Percentiles rank a stretch among this genome's conserved stretches.
phyloP scores from a whole-genome alignment of 805 yeast species.

The Ogataea chonburiensis region DNA sequence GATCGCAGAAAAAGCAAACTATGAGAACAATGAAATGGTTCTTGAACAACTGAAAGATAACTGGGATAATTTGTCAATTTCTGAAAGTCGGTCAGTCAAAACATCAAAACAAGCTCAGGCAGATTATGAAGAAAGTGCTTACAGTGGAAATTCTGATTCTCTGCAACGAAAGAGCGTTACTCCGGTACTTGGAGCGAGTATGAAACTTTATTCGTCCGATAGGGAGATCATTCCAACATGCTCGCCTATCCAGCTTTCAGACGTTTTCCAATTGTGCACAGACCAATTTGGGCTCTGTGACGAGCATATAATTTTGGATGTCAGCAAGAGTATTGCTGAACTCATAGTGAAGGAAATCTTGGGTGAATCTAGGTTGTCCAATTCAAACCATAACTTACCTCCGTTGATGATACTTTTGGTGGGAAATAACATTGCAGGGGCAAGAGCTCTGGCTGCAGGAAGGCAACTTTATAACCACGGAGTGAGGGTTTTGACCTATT shows the following conservation, averaged over 20 bases:
- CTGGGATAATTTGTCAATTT: conserved; percentile 46
- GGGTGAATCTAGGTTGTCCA: conserved; percentile 62
- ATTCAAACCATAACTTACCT: conserved; percentile 71
- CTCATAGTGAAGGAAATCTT: conserved; percentile 63
- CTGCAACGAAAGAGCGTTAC: conserved; percentile 21
- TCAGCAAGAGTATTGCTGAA: conserved; percentile 63
- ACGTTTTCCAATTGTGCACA: conserved; percentile 60
- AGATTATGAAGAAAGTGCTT: conserved; percentile 22
- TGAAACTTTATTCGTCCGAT: conserved; percentile 18
- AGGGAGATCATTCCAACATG: conserved; percentile 52
- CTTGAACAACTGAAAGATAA: conserved; percentile 45
- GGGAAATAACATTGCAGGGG: conserved; percentile 76
- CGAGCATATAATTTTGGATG: conserved; percentile 55
- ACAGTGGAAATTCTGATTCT: conserved; percentile 21
- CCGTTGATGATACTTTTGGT: conserved; percentile 71
- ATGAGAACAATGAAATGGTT: conserved; percentile 75
- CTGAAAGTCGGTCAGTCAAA: conserved; percentile 4
- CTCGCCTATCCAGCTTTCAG: conserved; percentile 76
- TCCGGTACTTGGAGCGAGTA: conserved; percentile 12
- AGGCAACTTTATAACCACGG: conserved; percentile 76
- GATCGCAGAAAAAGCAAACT: conserved; percentile 47
- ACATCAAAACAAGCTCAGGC: conserved; percentile 20
- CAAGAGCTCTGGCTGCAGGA: conserved; percentile 74
- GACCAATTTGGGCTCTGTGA: conserved; percentile 53
- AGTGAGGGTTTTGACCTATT: conserved; percentile 59